A percentile compares a stretch with the other conserved stretches of the same genome.
phyloP scores from a whole-genome alignment of 2,329 filamentous ascomycete genomes.

The Aspergillus latus region DNA sequence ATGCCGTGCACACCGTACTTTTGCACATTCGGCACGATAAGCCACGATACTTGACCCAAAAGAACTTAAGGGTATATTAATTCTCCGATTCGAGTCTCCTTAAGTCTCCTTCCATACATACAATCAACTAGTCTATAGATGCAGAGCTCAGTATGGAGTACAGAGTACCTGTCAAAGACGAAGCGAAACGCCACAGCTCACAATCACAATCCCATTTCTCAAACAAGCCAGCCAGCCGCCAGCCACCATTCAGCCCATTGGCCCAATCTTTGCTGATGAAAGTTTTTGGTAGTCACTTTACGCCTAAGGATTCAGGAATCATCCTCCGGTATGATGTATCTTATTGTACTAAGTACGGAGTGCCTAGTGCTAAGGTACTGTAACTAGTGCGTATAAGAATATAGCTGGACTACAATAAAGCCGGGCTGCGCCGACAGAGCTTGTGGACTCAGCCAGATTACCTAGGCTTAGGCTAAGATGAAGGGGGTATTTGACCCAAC shows the following conservation, averaged over 20 bases:
- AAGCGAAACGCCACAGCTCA: constrained; percentile 2
- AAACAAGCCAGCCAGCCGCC: constrained; percentile 3
- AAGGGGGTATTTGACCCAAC: too few relatives aligned
- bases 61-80: background rate
- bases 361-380: background rate
- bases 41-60: too few relatives aligned
- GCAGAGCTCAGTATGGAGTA: too few relatives aligned
- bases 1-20: background rate
- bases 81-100: background rate
- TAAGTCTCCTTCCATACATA: background rate
- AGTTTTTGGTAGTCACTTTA: background rate
- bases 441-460: too few relatives aligned
- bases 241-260: constrained; percentile 1
- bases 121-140: background rate
- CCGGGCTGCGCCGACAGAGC: too few relatives aligned
- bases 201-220: background rate
- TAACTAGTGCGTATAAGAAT: too few relatives aligned
- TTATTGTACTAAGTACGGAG: background rate
- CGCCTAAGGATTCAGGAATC: background rate
- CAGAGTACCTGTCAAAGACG: background rate
- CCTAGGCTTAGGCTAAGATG: too few relatives aligned
- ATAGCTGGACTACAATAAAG: too few relatives aligned
- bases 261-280: background rate
- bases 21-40: background rate
- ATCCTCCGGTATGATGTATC: background rate